phyloP scores from a whole-genome alignment of 2,329 filamentous ascomycete genomes.

The Uncinocarpus reesii region DNA sequence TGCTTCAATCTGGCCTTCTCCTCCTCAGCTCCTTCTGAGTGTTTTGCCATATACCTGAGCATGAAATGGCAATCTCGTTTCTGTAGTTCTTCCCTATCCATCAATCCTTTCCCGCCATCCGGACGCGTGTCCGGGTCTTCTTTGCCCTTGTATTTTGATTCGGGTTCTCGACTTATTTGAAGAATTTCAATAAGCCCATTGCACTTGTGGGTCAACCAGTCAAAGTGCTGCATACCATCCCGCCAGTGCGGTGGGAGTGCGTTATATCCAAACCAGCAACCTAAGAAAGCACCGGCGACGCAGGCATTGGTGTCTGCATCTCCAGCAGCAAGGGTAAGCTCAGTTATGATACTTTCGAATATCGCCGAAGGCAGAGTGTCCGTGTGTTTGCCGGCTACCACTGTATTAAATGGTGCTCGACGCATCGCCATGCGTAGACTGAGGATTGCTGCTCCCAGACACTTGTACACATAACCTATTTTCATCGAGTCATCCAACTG shows the following conservation, averaged over 20 bases:
- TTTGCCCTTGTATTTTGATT: slow-evolving; percentile 10
- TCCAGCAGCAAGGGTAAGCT: slow-evolving; percentile 44
- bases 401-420: slow-evolving; percentile 18
- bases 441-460: slow-evolving; percentile 41
- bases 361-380: slow-evolving; percentile 10
- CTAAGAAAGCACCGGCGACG: slow-evolving; percentile 43
- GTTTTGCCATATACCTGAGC: slow-evolving; percentile 12
- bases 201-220: slow-evolving; percentile 16
- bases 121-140: slow-evolving; percentile 14
- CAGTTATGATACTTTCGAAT: slow-evolving; percentile 42
- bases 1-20: slow-evolving; percentile 11
- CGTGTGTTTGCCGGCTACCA: slow-evolving; percentile 13
- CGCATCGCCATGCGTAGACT: slow-evolving; percentile 39
- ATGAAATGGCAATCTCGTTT: slow-evolving; percentile 14
- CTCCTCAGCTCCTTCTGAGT: slow-evolving; percentile 8
- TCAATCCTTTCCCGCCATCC: slow-evolving; percentile 16
- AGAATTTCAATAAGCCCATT: slow-evolving; percentile 13
- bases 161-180: background rate
- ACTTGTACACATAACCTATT: slow-evolving; percentile 48
- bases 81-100: slow-evolving; percentile 15
- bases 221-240: slow-evolving; percentile 32
- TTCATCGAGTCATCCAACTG: slow-evolving; percentile 37
- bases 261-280: slow-evolving; percentile 40
- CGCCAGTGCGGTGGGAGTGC: slow-evolving; percentile 42
- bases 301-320: slow-evolving; percentile 48